Base-by-base conservation (phyloP, 768 basidiomycete species). In the Kwoniella europaea region DNA sequence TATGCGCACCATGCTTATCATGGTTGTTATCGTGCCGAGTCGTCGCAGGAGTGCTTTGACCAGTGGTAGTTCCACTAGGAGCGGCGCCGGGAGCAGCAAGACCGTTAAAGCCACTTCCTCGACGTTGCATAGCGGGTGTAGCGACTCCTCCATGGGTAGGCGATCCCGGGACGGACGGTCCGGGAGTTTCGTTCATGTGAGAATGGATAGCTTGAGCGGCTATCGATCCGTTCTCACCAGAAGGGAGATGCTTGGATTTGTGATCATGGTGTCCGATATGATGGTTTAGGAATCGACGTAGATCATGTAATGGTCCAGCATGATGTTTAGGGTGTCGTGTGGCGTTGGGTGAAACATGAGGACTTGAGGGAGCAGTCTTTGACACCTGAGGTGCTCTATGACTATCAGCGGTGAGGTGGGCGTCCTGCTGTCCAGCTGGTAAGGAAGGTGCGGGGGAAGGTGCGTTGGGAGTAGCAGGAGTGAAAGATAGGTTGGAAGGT, bases 231-330 rank as follows among this genome's bases (percentile, higher is more conserved):
- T 70, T 65, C 57, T 58, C 61, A 2, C 22, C 59, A 3, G 44
- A n/a, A 24, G 56, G 43, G 15, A 52, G 52, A 54, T 76, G 71
- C 55, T 74, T 69, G 56, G 76, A 71, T 56, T 80, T 67, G 43
- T 77, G 65, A 22, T 84, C 79, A 57, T 85, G 85, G 76, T 91
- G 89, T 69, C 89, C 89, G 60, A 96, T 90, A 85, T 96, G 93
- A 84, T 92, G 89, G 85, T 96, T 92, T 73, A 99, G 88, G 86
- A 98, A 97, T 35, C 94, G 91, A 82, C 93, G 93, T 79, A 98
- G 89, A 84, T 98, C 95, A 84, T 92, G 90, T 62, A 98, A 88
- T 2, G 93, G 91, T 0, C 93, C 91, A 68, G 87, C 86, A 73
- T 85, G 83, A 50, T 83, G 78, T 71, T 87, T 85, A 18, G 79